Evolutionary conservation across 345 rosid genomes (phyloP), one percentile per base, ranked within the genome.

Genomic region (Moringa oleifera): DNA sequence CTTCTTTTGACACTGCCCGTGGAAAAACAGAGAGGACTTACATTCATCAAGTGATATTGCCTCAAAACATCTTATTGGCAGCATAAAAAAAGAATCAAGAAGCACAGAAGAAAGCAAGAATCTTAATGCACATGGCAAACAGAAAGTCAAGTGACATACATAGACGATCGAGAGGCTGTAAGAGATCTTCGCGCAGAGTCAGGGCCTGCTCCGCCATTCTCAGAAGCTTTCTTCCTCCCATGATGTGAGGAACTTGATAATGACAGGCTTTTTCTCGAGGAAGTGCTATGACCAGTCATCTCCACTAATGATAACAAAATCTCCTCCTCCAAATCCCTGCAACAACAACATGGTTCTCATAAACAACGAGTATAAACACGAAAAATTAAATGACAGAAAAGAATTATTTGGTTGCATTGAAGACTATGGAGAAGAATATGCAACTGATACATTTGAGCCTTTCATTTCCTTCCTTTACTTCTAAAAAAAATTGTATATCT

Each of bases 221-320:
- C 91, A 61, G 67, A 58, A 10, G 78, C 25, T 63, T 81, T 89
- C 75, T 81, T 95, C 83, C 73, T 87, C 41, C 76, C 80, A 28
- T 61, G 70, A 21, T 63, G 25, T 9, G 87, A 81, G 0, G 81
- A 69, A 65, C 54, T 81, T 45, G 84, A 50, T 51, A 76, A 23
- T 46, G 96, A 77, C 55, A 79, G n/a, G 57, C 85, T 87, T 62
- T 75, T 83, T 75, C 96, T 79, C 28, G 92, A 81, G 37, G 95
- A 71, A 59, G 89, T 87, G 36, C 82, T 81, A 71, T 86, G 91
- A 76, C 84, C 82, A 6, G 91, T 81, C 99, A 95, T 95, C 62
- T 75, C 28, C 70, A 20, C 63, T 2, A 13, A 6, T 19, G 15
- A 51, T 19, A 51, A 51, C 23, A 18, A 6, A 51, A 51, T 18